Evolutionary conservation across 345 rosid genomes (phyloP), one percentile per base, ranked within the genome.

Genomic region (Combretum micranthum): DNA sequence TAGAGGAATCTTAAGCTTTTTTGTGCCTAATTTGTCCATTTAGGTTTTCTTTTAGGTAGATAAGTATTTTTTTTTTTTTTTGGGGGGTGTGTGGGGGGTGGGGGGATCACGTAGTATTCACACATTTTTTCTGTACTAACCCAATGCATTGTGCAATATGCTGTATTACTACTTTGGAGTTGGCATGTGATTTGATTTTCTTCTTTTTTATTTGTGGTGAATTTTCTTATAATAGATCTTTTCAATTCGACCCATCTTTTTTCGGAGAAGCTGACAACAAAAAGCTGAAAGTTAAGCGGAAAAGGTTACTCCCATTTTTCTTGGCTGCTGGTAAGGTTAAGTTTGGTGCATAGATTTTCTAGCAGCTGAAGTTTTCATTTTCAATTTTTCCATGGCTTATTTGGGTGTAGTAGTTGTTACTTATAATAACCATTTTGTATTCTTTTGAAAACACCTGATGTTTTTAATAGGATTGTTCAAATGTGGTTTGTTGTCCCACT

Each of bases 291-390:
- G 79, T 74, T 68, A 77, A 64, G 80, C 70, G 56, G 75, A 68
- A 78, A 73, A 83, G 77, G 77, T 79, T 72, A 64, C 81, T 42
- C 54, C 70, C 80, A 50, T 72, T 81, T 61, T 64, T 55, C 64
- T 64, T 82, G 60, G 75, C 67, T 74, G 72, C 39, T 75, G 88
- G 88, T 80, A 80, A 82, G 92, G 59, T 59, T 56, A 67, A 51
- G 56, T 49, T 47, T 54, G 47, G 44, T 32, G 39, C 43, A 52
- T 52, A 44, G 70, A 60, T 65, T 46, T 70, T 56, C 46, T 47
- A 32, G 39, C 10, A 32, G 39, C 56, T 37, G 64, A 49, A 49
- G 32, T 51, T 48, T 37, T 48, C 32, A 37, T 48, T 55, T 50
- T 58, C 48, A 26, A 46, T 57, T 55, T 17, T 53, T 44, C 7